A percentile compares a stretch with the other conserved stretches of the same genome.
phyloP scores from a whole-genome alignment of 2,329 filamentous ascomycete species.

The Bipolaris sorokiniana region DNA sequence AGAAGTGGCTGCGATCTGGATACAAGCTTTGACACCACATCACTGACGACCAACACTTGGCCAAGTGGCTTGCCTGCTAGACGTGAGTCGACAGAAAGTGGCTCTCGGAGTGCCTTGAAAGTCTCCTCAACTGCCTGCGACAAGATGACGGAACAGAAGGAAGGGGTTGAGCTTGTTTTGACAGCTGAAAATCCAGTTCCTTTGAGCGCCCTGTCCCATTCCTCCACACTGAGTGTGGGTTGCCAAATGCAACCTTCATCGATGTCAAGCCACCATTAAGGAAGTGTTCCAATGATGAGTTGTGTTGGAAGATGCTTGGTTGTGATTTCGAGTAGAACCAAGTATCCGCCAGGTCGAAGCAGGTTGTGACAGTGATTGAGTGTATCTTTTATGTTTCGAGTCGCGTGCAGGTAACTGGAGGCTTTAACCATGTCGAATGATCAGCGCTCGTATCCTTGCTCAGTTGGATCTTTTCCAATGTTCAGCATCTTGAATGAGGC shows the following conservation, averaged over 20 bases:
- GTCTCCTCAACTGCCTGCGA: neutral
- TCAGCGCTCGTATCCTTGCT: conserved; percentile 16
- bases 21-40: neutral
- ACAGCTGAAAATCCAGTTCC: conserved; percentile 18
- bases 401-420: conserved; percentile 20
- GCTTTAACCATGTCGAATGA: conserved; percentile 29
- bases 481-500: conserved; percentile 20
- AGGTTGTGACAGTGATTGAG: conserved; percentile 19
- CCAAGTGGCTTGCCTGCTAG: neutral
- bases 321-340: conserved; percentile 45
- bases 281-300: conserved; percentile 38
- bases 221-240: neutral
- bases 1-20: neutral
- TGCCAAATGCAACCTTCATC: conserved; percentile 12
- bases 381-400: conserved; percentile 8
- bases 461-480: conserved; percentile 7
- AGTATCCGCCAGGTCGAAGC: conserved; percentile 38
- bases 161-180: conserved; percentile 1
- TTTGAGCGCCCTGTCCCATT: conserved; percentile 31
- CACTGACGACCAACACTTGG: neutral
- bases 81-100: neutral
- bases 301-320: conserved; percentile 7
- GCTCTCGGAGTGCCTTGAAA: neutral
- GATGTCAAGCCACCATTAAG: conserved; percentile 51
- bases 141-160: neutral